Conservation (phyloP, 306 rosid species). For the Glycine soja region DNA sequence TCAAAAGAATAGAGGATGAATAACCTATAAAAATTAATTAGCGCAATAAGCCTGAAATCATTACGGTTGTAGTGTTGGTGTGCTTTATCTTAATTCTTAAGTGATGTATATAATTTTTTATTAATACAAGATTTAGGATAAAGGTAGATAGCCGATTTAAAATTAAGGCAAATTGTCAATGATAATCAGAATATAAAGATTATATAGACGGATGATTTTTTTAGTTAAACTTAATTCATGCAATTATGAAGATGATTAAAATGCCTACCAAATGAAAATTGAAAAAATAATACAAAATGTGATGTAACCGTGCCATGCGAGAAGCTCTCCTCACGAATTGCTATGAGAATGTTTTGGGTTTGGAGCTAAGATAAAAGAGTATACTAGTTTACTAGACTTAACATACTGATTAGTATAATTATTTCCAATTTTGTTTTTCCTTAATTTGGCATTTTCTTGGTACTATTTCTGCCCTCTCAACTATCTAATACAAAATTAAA, state of each 20-base stretch:
- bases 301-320: neutral
- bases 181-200: neutral
- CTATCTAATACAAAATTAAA: neutral
- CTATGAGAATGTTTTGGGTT: neutral
- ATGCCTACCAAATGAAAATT: neutral
- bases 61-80: slow-evolving; percentile 30
- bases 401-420: neutral
- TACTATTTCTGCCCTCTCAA: neutral
- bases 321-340: neutral
- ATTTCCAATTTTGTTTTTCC: neutral
- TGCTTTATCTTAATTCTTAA: slow-evolving; percentile 17
- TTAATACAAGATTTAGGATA: slow-evolving; percentile 8
- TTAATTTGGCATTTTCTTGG: neutral
- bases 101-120: neutral
- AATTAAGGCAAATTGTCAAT: neutral
- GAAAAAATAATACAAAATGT: neutral
- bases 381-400: neutral
- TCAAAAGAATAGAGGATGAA: slow-evolving; percentile 19
- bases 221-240: neutral
- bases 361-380: neutral
- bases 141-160: neutral
- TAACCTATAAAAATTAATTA: slow-evolving; percentile 9
- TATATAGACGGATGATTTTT: neutral
- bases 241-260: neutral
- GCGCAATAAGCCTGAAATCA: slow-evolving; percentile 46